phyloP scores from a whole-genome alignment of 2,329 filamentous ascomycete species.

The Boeremia lycopersici region DNA sequence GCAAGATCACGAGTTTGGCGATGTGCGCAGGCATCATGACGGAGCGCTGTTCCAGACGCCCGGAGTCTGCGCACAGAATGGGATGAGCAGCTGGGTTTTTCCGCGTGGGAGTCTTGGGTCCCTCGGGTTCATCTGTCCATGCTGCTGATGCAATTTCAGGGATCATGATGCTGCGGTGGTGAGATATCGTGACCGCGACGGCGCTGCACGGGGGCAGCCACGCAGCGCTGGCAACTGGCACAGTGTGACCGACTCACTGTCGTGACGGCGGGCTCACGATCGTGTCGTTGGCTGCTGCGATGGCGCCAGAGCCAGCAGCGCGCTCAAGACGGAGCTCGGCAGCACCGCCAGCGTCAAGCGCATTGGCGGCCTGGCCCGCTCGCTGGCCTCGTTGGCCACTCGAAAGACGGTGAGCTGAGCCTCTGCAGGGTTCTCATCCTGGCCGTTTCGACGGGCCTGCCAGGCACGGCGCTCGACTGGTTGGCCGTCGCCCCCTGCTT shows the following conservation, averaged over 20 bases:
- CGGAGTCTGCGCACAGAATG: constrained; percentile 13
- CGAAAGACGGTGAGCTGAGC: constrained; percentile 30
- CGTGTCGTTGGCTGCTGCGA: too few species aligned
- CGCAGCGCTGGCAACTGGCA: neutral
- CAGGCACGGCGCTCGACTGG: constrained; percentile 31
- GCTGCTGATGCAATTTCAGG: constrained; percentile 15
- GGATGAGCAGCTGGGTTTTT: constrained; percentile 12
- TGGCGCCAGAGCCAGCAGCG: neutral
- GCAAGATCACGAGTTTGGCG: constrained; percentile 7
- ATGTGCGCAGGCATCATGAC: constrained; percentile 15
- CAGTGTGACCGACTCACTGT: too few species aligned
- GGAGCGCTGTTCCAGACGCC: constrained; percentile 14
- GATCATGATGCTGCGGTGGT: neutral
- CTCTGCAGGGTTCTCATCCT: constrained; percentile 18
- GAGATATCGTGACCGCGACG: neutral
- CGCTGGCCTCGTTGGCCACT: constrained; percentile 19
- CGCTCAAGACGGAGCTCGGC: constrained; percentile 15
- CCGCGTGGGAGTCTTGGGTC: constrained; percentile 10
- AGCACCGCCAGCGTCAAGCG: constrained; percentile 15
- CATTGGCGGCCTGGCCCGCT: constrained; percentile 16
- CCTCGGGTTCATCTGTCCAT: constrained; percentile 11
- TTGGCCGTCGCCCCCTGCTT: constrained; percentile 23
- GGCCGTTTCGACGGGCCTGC: constrained; percentile 35
- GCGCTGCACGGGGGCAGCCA: neutral
- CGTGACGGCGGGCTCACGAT: too few species aligned